A percentile compares a stretch with the other conserved stretches of the same genome.
These are phyloP conservation scores for Rhizopogon vulgaris DNA, from an alignment of 768 basidiomycete genomes.

Conservation along the genomic window DNA sequence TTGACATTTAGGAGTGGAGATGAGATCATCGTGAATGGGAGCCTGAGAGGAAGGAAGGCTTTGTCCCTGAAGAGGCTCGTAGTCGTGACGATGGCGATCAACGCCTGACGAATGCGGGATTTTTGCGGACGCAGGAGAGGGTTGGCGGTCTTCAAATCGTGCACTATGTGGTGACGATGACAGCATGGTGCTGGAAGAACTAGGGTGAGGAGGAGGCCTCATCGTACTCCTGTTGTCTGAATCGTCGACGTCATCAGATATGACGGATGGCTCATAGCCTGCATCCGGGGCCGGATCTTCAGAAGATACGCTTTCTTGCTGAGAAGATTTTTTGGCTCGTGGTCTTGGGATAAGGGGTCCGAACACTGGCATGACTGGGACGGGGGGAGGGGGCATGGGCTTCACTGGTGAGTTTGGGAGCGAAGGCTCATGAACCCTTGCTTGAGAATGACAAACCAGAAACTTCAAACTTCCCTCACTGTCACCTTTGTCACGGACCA, in stretches of 20 bases:
- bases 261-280: constrained; percentile 60
- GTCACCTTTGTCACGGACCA: constrained; percentile 72
- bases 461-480: constrained; percentile 79
- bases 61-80: constrained; percentile 13
- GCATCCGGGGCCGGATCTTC: constrained; percentile 44
- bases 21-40: constrained; percentile 26
- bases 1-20: constrained; percentile 18
- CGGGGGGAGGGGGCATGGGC: constrained; percentile 36
- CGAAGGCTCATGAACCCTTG: constrained; percentile 49
- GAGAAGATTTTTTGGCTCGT: constrained; percentile 43
- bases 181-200: constrained; percentile 23
- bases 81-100: constrained; percentile 20
- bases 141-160: constrained; percentile 33
- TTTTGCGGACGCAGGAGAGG: constrained; percentile 27
- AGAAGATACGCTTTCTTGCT: constrained; percentile 69
- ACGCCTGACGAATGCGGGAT: constrained; percentile 14
- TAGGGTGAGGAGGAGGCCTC: constrained; percentile 32
- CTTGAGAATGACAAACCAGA: constrained; percentile 64
- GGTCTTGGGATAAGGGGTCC: constrained; percentile 46
- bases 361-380: constrained; percentile 37
- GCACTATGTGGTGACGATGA: constrained; percentile 36
- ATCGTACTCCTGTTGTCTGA: constrained; percentile 43
- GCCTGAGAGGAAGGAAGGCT: constrained; percentile 22
- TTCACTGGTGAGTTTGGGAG: constrained; percentile 34
- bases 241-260: constrained; percentile 54